These are phyloP conservation scores for Lipomyces lipofer DNA, from an alignment of 805 yeast genomes.

Conservation along the genomic window DNA sequence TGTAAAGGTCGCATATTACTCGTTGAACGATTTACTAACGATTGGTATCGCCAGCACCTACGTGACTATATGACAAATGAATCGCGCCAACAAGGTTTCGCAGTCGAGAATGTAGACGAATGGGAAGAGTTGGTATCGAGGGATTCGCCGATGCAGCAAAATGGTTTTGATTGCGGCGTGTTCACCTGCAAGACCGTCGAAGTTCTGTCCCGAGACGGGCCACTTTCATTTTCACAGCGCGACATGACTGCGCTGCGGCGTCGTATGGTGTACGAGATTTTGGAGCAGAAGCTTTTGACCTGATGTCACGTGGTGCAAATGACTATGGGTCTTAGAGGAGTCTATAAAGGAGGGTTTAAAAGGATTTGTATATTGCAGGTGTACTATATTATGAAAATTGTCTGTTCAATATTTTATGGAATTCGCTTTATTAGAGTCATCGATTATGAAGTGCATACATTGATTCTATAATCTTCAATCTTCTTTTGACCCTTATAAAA, in stretches of 20 bases:
- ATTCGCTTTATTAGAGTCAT: neutral
- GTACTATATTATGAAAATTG: neutral
- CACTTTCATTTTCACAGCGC: conserved; percentile 57
- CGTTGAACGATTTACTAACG: conserved; percentile 42
- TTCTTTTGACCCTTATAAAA: no score
- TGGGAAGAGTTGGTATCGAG: conserved; percentile 38
- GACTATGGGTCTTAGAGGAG: neutral
- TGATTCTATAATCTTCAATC: no score
- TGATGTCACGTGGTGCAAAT: no score
- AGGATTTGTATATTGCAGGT: neutral
- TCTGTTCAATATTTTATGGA: neutral
- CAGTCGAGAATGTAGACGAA: conserved; percentile 35
- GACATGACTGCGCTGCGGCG: conserved; percentile 72
- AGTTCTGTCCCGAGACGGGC: conserved; percentile 53
- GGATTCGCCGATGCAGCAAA: conserved; percentile 79
- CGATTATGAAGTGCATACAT: no score
- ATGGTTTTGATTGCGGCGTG: conserved; percentile 95
- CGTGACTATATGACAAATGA: conserved; percentile 68
- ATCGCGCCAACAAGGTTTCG: conserved; percentile 52
- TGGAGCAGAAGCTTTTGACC: conserved; percentile 31
- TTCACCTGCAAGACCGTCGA: conserved; percentile 80
- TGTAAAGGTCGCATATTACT: conserved; percentile 23
- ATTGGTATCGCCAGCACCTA: conserved; percentile 39
- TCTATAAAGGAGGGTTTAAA: no score
- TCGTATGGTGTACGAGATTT: conserved; percentile 65